Base-by-base conservation (phyloP, 371 early-diverging fungal genomes). In the Mucor mucedo region DNA sequence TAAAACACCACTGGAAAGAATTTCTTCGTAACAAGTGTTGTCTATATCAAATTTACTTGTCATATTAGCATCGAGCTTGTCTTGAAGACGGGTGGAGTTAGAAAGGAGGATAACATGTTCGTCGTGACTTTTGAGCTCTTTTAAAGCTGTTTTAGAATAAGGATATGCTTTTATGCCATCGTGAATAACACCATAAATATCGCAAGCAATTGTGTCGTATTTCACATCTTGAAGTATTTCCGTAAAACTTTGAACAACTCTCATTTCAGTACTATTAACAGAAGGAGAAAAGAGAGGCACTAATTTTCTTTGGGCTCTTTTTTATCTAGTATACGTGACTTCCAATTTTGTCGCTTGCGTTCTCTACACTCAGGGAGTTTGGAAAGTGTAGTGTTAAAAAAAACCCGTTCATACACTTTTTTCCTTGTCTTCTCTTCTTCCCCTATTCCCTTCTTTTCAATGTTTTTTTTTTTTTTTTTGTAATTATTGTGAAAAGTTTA, bases 141-240 rank as follows among this genome's bases (percentile, higher is more conserved):
- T 41, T 10, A 81, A 52, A 9, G 75, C 66, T 10, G 57, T 55
- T 16, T 62, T 68, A 1, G 81, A 63, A 55, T 68, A 69, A 13
- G 75, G 73, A 49, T 78, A 78, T 0, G 77, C 59, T 33, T 72
- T 32, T 2, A 60, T 47, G 13, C 81, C 81, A 42, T 81, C 69
- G 40, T 81, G 81, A 55, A 81, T 56, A 8, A 81, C 81, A 33
- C 81, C 81, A 42, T 76, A 81, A 48, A 81, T 76, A 55, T 81
- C 81, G 47, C 69, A 71, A n/a, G 78, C 81, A 40, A 81, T 55
- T 7, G 72, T 78, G 41, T 68, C 63, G 54, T 80, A 80, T 45
- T 65, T 41, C 5, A 8, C 27, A 47, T 61, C 11, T 47, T 44
- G 16, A 10, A 72, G 21, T 0, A 72, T 59, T 29, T 72, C 61